Conservation (phyloP, 148 eudicot species). For the Cornus florida region DNA sequence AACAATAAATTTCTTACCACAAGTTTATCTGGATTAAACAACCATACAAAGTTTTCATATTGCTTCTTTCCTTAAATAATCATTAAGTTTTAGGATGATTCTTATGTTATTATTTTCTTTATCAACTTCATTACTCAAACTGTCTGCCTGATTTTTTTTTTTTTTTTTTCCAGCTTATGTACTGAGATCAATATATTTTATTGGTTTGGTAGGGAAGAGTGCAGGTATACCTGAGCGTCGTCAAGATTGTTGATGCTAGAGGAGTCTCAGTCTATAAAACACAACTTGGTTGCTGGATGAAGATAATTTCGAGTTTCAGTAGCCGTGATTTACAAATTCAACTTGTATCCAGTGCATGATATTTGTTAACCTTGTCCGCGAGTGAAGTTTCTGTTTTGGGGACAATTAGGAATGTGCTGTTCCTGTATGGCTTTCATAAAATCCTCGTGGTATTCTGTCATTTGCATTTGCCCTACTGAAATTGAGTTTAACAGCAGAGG, state of each 20-base stretch:
- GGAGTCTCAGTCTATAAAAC: too few species aligned
- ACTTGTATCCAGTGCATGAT: not conserved
- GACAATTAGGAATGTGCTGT: constrained; percentile 5
- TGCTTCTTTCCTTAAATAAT: not conserved
- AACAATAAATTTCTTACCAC: not conserved
- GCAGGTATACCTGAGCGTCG: not conserved
- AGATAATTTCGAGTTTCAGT: too few species aligned
- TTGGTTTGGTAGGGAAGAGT: not conserved
- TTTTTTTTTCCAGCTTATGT: not conserved
- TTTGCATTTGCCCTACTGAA: constrained; percentile 11
- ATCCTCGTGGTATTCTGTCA: constrained; percentile 20
- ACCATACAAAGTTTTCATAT: not conserved
- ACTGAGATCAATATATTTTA: not conserved
- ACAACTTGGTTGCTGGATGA: too few species aligned
- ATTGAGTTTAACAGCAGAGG: constrained; percentile 18
- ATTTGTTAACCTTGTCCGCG: constrained; percentile 7
- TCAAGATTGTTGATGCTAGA: not conserved
- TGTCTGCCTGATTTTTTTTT: not conserved
- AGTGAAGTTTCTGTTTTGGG: constrained; percentile 7
- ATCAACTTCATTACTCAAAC: too few species aligned
- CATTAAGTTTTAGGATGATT: not conserved
- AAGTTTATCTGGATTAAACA: not conserved
- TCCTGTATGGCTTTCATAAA: too few species aligned
- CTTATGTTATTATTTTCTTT: too few species aligned
- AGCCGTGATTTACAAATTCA: too few species aligned